Evolutionary conservation across 371 early-diverging fungal genomes (phyloP), one percentile per base, ranked within the genome.

Genomic region (Mucor velutinosus): DNA sequence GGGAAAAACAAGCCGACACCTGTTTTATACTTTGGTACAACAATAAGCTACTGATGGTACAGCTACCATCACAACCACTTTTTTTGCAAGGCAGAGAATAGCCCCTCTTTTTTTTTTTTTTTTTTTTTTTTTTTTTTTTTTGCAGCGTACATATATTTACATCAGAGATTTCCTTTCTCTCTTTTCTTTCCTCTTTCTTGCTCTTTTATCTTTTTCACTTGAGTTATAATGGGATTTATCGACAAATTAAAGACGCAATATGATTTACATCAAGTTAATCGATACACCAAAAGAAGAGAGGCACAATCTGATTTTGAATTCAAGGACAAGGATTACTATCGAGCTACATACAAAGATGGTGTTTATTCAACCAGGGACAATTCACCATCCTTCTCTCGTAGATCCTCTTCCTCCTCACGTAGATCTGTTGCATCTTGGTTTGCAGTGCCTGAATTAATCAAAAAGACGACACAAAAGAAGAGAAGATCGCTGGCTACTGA

Each of bases 201-300:
- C 55, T 10, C 12, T 51, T 51, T 23, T 10, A 51, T 10, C 14
- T 37, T 11, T 37, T 14, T 14, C 14, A 14, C 37, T 37, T 30
- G 30, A 4, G 32, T 1, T n/a, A 49, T 7, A n/a, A 70, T 69
- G 74, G 73, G 65, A 33, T 58, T 72, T 49, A 47, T 68, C 45
- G 74, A 70, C n/a, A 73, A 73, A 57, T 19, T 70, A 49, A 33
- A 58, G 21, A 57, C 67, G 23, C 70, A 69, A 23, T 73, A 73
- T 39, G 73, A 65, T 55, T 64, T 73, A 47, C 64, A 69, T 47
- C 66, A 70, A 61, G 70, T 73, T 17, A 64, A 63, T 41, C n/a
- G 47, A 64, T 73, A 70, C 32, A 73, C 70, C 14, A 73, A 69
- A 59, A 21, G 74, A 56, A 60, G 70, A 49, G 67, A 73, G 25